Evolutionary conservation across 2,329 filamentous ascomycete species (phyloP), one percentile per base, ranked within the genome.

Genomic region (Fusarium austroafricanum): DNA sequence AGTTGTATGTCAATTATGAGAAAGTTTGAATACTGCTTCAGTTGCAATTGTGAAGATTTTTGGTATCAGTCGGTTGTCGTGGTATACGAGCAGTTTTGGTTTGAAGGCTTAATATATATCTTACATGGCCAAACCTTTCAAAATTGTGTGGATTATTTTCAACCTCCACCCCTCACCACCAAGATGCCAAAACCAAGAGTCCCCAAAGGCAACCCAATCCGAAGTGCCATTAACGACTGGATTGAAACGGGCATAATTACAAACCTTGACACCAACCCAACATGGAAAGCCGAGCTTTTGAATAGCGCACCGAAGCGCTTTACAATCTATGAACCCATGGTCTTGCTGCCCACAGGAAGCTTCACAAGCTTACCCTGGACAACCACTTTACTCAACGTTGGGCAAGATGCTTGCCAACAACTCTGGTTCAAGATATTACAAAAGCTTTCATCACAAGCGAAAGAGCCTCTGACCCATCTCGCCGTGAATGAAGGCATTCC

Each of bases 401-500:
- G 68, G 6, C 61, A 66, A 4, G 65, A 74, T 1, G 66, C 75
- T 14, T 70, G 71, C 8, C 57, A 75, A 3, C 45, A 67, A 2
- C 78, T 90, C 6, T 90, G 86, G 86, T 60, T 43, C 1, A 65
- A 71, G 6, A 82, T 89, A n/a, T 75, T 90, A 6, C 55, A 73
- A 0, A 76, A 78, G 14, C 79, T 90, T 9, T 82, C 82, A 0
- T 76, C 66, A 29, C 76, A 78, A n/a, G 79, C 76, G 10, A 79
- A 80, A 18, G 75, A 77, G 2, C 65, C 52, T 0, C 72, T 89
- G 42, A 89, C 87, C 0, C 86, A 89, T 55, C 79, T 90, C 2
- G 88, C 88, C 10, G 78, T 87, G 42, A 90, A 89, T 70, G 85
- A 87, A 63, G 86, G 87, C 1, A 90, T 90, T 47, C 88, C 88